These are phyloP conservation scores for Ilyonectria robusta DNA, from an alignment of 2,329 filamentous ascomycete species.

Conservation along the genomic window DNA sequence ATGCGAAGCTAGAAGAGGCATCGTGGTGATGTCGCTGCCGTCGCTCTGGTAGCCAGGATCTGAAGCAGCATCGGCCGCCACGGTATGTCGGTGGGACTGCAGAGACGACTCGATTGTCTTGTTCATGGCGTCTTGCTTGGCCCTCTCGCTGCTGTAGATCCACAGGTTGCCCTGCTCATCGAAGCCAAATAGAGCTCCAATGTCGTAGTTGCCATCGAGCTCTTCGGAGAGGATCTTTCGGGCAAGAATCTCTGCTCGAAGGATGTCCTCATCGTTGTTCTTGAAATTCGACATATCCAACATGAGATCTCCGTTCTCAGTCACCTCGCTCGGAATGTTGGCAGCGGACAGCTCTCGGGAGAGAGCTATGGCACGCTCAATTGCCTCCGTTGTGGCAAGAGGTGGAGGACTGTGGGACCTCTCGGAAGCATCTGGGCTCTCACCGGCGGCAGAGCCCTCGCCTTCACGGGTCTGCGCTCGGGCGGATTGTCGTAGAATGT, in stretches of 20 bases:
- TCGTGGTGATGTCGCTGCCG: conserved; percentile 73
- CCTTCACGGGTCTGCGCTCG: conserved; percentile 55
- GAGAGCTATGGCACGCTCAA: conserved; percentile 85
- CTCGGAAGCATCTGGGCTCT: conserved; percentile 60
- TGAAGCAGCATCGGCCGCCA: conserved; percentile 84
- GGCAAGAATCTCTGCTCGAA: conserved; percentile 93
- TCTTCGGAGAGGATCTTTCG: conserved; percentile 94
- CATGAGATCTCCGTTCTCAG: conserved; percentile 94
- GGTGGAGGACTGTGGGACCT: conserved; percentile 85
- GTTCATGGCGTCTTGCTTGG: conserved; percentile 89
- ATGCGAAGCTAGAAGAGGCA: conserved; percentile 64
- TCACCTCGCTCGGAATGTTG: conserved; percentile 95
- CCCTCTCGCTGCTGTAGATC: conserved; percentile 99
- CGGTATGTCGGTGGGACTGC: conserved; percentile 61
- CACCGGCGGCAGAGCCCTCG: conserved; percentile 55
- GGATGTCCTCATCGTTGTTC: conserved; percentile 90
- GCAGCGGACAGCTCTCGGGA: conserved; percentile 90
- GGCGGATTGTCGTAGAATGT: conserved; percentile 64
- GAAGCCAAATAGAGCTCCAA: conserved; percentile 93
- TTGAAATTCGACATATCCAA: conserved; percentile 98
- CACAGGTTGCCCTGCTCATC: conserved; percentile 98
- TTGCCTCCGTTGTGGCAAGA: conserved; percentile 79
- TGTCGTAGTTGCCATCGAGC: conserved; percentile 94
- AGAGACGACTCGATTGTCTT: conserved; percentile 68
- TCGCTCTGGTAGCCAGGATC: conserved; percentile 98